These are phyloP conservation scores for Salvia hispanica DNA, from an alignment of 257 asterid species.

Conservation along the genomic window DNA sequence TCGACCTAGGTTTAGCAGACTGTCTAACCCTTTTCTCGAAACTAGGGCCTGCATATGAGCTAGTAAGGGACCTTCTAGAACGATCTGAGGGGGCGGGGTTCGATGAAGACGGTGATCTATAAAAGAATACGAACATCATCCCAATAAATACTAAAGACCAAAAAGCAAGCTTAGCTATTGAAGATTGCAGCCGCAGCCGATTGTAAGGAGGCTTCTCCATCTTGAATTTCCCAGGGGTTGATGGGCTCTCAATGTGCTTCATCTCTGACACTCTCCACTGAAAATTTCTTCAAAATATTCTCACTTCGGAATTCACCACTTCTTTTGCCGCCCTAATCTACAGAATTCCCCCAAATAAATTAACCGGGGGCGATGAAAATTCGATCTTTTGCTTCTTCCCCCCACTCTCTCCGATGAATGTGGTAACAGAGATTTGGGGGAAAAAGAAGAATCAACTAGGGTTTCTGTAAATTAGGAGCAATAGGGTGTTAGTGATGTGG, in stretches of 20 bases:
- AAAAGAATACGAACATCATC: conserved; percentile 52
- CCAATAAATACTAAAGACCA: conserved; percentile 56
- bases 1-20: conserved; percentile 53
- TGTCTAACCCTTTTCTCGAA: conserved; percentile 49
- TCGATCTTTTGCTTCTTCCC: conserved; percentile 31
- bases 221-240: conserved; percentile 73
- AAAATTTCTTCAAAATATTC: conserved; percentile 37
- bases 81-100: conserved; percentile 48
- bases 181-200: conserved; percentile 45
- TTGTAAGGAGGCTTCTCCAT: conserved; percentile 56
- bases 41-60: conserved; percentile 38
- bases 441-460: conserved; percentile 13
- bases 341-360: conserved; percentile 25
- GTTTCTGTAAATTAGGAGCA: conserved; percentile 21
- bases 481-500: conserved; percentile 37
- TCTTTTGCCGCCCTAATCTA: conserved; percentile 22
- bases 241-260: conserved; percentile 89
- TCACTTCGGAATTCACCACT: conserved; percentile 35
- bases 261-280: conserved; percentile 45
- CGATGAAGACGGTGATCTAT: conserved; percentile 48
- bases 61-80: conserved; percentile 60
- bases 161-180: conserved; percentile 52
- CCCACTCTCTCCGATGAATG: conserved; percentile 14
- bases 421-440: conserved; percentile 29
- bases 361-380: conserved; percentile 27